phyloP scores from a whole-genome alignment of 164 flowering plant species.

The Umbellularia californica region DNA sequence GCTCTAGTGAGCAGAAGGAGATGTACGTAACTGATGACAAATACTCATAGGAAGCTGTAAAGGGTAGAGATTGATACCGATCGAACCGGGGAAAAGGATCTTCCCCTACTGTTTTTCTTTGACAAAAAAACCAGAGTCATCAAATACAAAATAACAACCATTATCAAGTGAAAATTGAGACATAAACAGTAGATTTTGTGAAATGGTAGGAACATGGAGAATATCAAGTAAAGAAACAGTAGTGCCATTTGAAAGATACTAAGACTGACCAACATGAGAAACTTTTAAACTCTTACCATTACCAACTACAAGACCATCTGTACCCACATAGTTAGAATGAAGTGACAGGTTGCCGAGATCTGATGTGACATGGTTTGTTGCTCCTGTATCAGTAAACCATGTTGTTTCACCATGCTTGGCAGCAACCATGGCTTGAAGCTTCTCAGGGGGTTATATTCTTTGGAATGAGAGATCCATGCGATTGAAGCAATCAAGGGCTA shows the following conservation, averaged over 20 bases:
- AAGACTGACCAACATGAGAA: neutral
- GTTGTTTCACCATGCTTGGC: neutral
- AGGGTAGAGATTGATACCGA: too few relatives aligned
- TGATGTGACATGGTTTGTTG: neutral
- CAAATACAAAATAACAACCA: too few relatives aligned
- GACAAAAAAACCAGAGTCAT: neutral
- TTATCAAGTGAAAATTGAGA: neutral
- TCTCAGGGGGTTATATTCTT: neutral
- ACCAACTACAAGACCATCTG: neutral
- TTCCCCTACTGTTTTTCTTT: neutral
- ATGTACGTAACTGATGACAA: too few relatives aligned
- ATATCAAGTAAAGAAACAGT: too few relatives aligned
- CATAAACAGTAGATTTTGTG: too few relatives aligned
- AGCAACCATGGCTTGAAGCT: neutral
- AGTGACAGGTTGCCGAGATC: neutral
- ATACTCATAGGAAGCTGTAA: too few relatives aligned
- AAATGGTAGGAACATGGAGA: neutral
- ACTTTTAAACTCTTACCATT: too few relatives aligned
- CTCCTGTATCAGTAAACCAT: neutral
- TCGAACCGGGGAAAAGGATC: neutral
- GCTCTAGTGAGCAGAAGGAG: neutral
- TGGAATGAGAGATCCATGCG: neutral
- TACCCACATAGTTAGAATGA: neutral
- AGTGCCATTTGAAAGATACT: neutral
- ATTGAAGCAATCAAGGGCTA: too few relatives aligned